Percentiles rank a stretch among this genome's conserved stretches.
Evolutionary conservation across 176 grass and related monocot genomes (phyloP).

Genomic region (Lolium multiflorum): DNA sequence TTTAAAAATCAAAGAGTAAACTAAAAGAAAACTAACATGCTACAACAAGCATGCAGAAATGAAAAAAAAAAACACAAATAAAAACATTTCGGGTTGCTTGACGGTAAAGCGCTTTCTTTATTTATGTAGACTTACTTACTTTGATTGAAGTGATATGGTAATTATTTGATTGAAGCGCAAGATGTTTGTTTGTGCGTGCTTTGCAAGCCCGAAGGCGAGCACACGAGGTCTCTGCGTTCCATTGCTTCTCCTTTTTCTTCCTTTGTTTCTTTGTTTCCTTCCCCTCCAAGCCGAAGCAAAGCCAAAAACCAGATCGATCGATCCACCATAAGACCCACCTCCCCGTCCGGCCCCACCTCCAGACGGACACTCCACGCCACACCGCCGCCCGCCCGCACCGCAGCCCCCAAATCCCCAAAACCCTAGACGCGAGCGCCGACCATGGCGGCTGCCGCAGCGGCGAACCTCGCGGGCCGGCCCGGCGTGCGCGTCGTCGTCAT

Average conservation of each 20-base stretch:
- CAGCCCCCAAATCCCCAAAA: constrained; percentile 51
- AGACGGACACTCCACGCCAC: constrained; percentile 2
- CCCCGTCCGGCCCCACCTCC: constrained; percentile 17
- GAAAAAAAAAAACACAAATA: too few species aligned
- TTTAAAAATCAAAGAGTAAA: too few species aligned
- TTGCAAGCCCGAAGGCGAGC: neutral
- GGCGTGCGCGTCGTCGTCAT: constrained; percentile 87
- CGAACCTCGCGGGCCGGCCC: constrained; percentile 69
- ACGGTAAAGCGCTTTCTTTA: too few species aligned
- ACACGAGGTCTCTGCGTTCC: neutral
- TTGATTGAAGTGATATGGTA: too few species aligned
- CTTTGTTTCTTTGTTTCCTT: constrained; percentile 29
- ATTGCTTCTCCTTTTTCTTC: neutral
- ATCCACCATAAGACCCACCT: constrained; percentile 23
- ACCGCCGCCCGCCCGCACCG: neutral
- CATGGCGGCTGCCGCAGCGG: constrained; percentile 56
- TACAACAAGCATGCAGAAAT: too few species aligned
- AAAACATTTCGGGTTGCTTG: too few species aligned
- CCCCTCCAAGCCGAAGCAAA: constrained; percentile 50
- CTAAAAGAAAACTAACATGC: too few species aligned
- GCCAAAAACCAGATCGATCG: neutral
- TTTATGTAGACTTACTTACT: too few species aligned
- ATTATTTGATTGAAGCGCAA: neutral
- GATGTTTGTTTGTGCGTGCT: neutral
- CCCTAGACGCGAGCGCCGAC: constrained; percentile 45